A percentile compares a stretch with the other conserved stretches of the same genome.
Conservation (phyloP, 306 rosid species). For the Hippophae gyantsensis region DNA sequence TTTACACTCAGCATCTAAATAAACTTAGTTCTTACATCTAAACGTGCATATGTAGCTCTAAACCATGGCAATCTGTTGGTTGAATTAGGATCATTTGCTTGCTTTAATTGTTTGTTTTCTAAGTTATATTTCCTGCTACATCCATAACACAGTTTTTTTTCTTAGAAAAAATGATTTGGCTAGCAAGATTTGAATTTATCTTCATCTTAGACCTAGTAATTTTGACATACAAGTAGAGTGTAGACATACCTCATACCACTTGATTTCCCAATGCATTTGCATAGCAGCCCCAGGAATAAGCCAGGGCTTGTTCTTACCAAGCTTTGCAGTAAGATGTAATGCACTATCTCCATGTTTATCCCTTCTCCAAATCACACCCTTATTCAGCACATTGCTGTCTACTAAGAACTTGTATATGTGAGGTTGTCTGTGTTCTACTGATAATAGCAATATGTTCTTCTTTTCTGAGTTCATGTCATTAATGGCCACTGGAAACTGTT, state of each 20-base stretch:
- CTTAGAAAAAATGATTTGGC: neutral
- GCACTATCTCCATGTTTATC: neutral
- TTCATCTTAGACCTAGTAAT: no score
- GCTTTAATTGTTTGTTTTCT: no score
- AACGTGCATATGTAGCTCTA: no score
- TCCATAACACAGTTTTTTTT: no score
- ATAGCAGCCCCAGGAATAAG: neutral
- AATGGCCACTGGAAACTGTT: neutral
- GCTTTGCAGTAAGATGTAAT: neutral
- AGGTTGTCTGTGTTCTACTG: neutral
- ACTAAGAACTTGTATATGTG: neutral
- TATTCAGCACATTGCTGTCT: neutral
- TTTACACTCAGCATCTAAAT: no score
- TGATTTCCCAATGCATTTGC: constrained; percentile 1
- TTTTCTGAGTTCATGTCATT: neutral
- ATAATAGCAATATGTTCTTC: neutral
- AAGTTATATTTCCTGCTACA: no score
- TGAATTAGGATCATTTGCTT: no score
- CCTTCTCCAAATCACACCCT: neutral
- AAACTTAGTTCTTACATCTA: no score
- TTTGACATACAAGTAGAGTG: neutral
- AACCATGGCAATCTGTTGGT: no score
- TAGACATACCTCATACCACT: neutral
- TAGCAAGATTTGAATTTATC: neutral
- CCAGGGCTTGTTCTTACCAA: neutral